Conservation (phyloP, 2,329 filamentous ascomycete species). For the Trichoderma sp. region DNA sequence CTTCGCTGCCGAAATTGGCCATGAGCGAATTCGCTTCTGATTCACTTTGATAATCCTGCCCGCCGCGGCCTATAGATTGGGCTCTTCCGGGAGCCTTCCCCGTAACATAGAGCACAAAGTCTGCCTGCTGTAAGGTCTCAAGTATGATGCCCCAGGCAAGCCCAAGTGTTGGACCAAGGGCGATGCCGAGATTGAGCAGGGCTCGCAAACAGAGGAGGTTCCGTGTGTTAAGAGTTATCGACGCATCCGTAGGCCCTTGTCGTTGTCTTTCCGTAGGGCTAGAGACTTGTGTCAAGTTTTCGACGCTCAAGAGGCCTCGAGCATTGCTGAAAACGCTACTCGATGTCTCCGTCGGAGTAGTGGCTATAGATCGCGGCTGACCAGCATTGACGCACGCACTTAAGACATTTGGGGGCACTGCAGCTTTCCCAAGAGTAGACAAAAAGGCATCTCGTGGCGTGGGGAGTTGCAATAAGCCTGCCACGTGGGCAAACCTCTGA, state of each 20-base stretch:
- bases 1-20: constrained; percentile 72
- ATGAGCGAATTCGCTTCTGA: constrained; percentile 51
- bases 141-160: constrained; percentile 87
- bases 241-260: constrained; percentile 55
- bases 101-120: constrained; percentile 73
- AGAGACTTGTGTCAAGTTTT: constrained; percentile 60
- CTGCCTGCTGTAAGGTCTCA: constrained; percentile 88
- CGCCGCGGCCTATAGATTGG: constrained; percentile 43
- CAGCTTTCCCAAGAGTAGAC: constrained; percentile 88
- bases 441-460: constrained; percentile 93
- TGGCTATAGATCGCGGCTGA: constrained; percentile 41
- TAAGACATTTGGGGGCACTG: constrained; percentile 77
- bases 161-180: constrained; percentile 81
- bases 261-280: constrained; percentile 56
- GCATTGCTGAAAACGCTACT: constrained; percentile 67
- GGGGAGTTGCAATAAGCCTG: constrained; percentile 76
- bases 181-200: constrained; percentile 91
- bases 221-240: constrained; percentile 70
- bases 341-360: constrained; percentile 45
- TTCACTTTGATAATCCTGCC: constrained; percentile 47
- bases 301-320: constrained; percentile 69
- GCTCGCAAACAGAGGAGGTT: constrained; percentile 89
- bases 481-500: constrained; percentile 92
- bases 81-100: constrained; percentile 53
- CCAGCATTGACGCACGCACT: constrained; percentile 56